These are phyloP conservation scores for Ogataea pignaliae DNA, from an alignment of 805 yeast genomes.

Conservation along the genomic window DNA sequence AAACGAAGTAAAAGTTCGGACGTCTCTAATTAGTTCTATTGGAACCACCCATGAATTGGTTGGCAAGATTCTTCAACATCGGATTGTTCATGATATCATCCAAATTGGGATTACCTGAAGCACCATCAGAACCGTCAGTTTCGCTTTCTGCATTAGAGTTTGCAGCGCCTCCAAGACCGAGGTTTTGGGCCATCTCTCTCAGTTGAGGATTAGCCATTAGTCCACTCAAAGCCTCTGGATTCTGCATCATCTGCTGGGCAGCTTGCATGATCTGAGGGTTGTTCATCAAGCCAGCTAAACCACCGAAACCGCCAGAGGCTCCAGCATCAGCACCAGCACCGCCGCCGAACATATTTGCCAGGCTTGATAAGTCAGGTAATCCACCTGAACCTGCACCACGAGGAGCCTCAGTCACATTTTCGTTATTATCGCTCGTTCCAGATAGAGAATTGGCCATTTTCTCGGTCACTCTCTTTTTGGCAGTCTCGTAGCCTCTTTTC, in stretches of 20 bases:
- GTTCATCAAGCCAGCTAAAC: slow-evolving; percentile 65
- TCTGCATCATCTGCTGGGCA: slow-evolving; percentile 82
- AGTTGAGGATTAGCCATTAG: slow-evolving; percentile 78
- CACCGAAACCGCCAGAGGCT: slow-evolving; percentile 69
- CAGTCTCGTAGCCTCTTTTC: slow-evolving; percentile 91
- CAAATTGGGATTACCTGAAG: slow-evolving; percentile 46
- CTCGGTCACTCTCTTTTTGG: slow-evolving; percentile 80
- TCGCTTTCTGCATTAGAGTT: slow-evolving; percentile 15
- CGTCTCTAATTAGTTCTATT: background rate
- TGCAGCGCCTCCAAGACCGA: slow-evolving; percentile 62
- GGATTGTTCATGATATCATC: slow-evolving; percentile 79
- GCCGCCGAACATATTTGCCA: slow-evolving; percentile 60
- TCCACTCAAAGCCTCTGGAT: slow-evolving; percentile 70
- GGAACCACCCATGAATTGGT: slow-evolving; percentile 53
- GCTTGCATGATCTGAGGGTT: slow-evolving; percentile 92
- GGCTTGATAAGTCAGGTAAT: slow-evolving; percentile 68
- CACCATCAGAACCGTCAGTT: slow-evolving; percentile 20
- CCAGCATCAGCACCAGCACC: slow-evolving; percentile 55
- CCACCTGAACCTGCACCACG: slow-evolving; percentile 44
- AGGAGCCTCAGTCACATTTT: slow-evolving; percentile 19
- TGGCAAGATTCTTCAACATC: slow-evolving; percentile 66
- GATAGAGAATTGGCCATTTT: slow-evolving; percentile 47
- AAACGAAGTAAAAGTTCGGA: background rate
- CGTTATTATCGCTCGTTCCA: slow-evolving; percentile 20
- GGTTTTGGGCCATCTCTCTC: slow-evolving; percentile 75